Conservation (phyloP, 352 stramenopile species). For the Peronospora belbahrii region DNA sequence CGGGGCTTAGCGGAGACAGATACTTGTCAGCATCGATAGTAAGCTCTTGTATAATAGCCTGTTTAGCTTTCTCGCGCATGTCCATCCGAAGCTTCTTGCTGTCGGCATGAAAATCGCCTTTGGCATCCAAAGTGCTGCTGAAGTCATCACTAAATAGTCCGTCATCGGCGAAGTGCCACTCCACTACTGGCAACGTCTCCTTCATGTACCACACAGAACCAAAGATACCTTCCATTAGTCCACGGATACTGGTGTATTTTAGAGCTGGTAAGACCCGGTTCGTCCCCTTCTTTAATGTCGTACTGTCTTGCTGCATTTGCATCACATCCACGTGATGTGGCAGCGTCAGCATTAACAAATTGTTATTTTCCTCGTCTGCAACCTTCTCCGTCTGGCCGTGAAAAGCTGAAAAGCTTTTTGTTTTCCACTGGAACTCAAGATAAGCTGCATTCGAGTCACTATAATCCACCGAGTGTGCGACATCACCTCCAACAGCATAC, state of each 20-base stretch:
- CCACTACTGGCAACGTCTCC: slow-evolving; percentile 44
- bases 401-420: slow-evolving; percentile 32
- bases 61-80: slow-evolving; percentile 25
- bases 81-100: slow-evolving; percentile 24
- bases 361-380: slow-evolving; percentile 19
- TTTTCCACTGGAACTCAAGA: slow-evolving; percentile 62
- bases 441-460: slow-evolving; percentile 24
- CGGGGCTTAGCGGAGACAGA: slow-evolving; percentile 30
- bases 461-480: slow-evolving; percentile 39
- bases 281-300: slow-evolving; percentile 11
- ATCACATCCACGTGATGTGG: slow-evolving; percentile 67
- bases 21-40: slow-evolving; percentile 47
- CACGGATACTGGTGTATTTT: slow-evolving; percentile 63
- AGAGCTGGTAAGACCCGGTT: slow-evolving; percentile 36
- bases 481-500: slow-evolving; percentile 47
- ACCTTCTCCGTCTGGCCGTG: slow-evolving; percentile 3
- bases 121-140: slow-evolving; percentile 1
- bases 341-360: slow-evolving; percentile 66
- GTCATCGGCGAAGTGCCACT: slow-evolving; percentile 58
- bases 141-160: slow-evolving; percentile 44
- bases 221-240: slow-evolving; percentile 60
- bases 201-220: slow-evolving; percentile 59
- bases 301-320: slow-evolving; percentile 10
- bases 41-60: slow-evolving; percentile 39
- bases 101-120: not conserved